Base-by-base conservation (phyloP, 129 eudicot genomes). In the Calendula officinalis region DNA sequence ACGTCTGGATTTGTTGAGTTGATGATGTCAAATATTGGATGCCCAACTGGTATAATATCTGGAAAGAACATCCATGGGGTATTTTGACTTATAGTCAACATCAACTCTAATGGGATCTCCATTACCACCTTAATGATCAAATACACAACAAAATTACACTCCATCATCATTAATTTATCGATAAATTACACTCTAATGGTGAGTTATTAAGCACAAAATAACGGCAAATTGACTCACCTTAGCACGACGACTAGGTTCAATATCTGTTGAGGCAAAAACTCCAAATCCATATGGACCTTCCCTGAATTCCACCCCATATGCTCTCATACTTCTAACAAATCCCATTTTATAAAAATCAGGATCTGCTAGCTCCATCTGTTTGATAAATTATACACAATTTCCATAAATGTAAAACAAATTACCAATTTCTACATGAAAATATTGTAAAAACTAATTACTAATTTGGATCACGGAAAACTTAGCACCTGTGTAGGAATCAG, bases 41-140 rank as follows among this genome's bases (percentile, higher is more conserved):
- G 95, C 60, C 96, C 99, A 12, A 88, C 62, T 4, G 99, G 99
- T 65, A 92, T 76, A 43, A 88, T 88, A 73, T 92, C 99, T 0
- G 99, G 99, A 64, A 88, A 92, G 69, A 92, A 92, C 96, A 88
- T 92, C 99, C 99, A 92, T 8, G 99, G 98, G 45, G 84, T 83
- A 75, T 83, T 85, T 43, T 92, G 80, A 77, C 99, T 88, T 63
- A 92, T 81, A 43, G 99, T 85, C 68, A 92, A 71, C 99, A 92
- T 92, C 71, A 92, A 75, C 70, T 92, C 99, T 64, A 92, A 58
- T 3, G 99, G 99, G 58, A 92, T 85, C 76, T 92, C 99, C 99
- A 92, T 92, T 58, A 92, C 80, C 79, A 92, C 86, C 99, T 92
- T 77, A 44, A 39, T 52, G 34, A 33, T 34, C 34, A 67, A 75